Conservation (phyloP, 208 protist species). For the Leishmania arabica region DNA sequence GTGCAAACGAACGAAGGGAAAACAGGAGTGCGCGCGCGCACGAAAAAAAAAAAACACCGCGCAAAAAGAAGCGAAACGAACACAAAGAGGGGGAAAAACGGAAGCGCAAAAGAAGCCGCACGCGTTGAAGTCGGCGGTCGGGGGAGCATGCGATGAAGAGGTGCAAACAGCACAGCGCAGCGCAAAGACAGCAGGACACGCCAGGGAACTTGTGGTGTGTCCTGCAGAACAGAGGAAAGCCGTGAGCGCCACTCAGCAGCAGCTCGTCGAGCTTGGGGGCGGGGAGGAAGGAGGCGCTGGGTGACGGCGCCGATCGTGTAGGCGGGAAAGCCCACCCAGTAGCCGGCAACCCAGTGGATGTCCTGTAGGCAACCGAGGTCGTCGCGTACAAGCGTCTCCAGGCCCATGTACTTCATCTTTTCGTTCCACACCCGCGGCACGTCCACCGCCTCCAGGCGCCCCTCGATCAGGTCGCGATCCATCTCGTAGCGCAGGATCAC, state of each 20-base stretch:
- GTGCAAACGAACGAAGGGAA: background rate
- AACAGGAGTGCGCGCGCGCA: background rate
- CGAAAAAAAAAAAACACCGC: too few relatives aligned
- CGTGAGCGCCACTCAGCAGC: background rate
- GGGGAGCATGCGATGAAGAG: background rate
- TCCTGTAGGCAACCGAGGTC: constrained; percentile 84
- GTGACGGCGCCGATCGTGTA: constrained; percentile 77
- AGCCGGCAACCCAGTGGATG: constrained; percentile 76
- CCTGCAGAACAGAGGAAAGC: background rate
- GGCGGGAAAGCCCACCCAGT: constrained; percentile 80
- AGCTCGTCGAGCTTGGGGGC: background rate
- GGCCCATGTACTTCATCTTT: constrained; percentile 83
- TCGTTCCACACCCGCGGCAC: constrained; percentile 76
- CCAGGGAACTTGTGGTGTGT: background rate
- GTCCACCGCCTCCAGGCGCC: constrained; percentile 57
- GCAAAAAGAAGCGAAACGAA: background rate
- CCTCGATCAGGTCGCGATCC: constrained; percentile 75
- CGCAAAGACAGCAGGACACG: background rate
- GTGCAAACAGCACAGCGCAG: too few relatives aligned
- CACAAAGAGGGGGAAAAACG: background rate
- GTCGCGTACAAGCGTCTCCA: constrained; percentile 75
- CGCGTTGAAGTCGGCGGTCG: background rate
- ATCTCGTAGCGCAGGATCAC: constrained; percentile 86
- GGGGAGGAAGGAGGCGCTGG: background rate
- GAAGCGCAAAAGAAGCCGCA: background rate